A percentile compares a stretch with the other conserved stretches of the same genome.
phyloP scores from a whole-genome alignment of 2,329 filamentous ascomycete species.

The Trichoderma asperellum region DNA sequence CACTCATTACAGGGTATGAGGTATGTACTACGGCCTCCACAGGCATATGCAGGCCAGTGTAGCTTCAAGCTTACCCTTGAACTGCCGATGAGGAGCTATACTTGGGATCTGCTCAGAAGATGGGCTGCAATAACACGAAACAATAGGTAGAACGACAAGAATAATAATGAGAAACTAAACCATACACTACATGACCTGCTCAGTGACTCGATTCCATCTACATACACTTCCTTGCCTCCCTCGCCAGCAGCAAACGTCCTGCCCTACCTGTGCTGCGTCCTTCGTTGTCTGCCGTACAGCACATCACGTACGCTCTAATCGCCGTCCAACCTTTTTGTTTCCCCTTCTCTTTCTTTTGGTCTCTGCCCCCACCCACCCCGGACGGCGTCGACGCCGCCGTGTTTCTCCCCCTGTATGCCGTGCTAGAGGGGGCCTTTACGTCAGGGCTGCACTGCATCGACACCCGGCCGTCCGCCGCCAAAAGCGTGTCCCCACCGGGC shows the following conservation, averaged over 20 bases:
- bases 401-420: conserved; percentile 12
- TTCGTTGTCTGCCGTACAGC: background rate
- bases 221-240: background rate
- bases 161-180: background rate
- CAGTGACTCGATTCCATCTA: background rate
- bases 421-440: conserved; percentile 24
- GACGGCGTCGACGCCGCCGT: conserved; percentile 22
- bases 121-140: background rate
- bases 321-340: background rate
- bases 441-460: conserved; percentile 29
- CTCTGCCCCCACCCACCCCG: conserved; percentile 13
- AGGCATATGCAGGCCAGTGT: background rate
- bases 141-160: background rate
- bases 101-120: background rate
- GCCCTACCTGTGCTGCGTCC: background rate
- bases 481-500: conserved; percentile 25
- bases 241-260: background rate
- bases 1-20: background rate
- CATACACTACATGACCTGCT: background rate
- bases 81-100: background rate
- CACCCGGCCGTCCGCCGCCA: conserved; percentile 28
- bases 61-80: background rate
- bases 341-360: background rate
- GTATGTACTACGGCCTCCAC: background rate
- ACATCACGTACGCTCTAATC: background rate